phyloP scores from a whole-genome alignment of 2,329 filamentous ascomycete species.

The Fusarium torulosum region DNA sequence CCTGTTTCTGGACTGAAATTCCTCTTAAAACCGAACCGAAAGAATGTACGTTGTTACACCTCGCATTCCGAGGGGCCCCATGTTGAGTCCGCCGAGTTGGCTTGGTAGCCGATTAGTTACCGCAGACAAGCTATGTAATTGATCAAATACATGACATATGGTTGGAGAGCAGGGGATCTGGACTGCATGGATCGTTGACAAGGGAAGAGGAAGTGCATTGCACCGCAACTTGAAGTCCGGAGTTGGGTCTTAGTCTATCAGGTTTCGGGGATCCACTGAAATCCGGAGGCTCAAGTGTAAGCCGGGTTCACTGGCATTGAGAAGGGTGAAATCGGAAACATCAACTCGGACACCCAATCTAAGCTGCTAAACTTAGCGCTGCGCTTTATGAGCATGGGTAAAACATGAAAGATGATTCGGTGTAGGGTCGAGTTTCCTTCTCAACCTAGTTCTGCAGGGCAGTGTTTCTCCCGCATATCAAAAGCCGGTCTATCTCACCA shows the following conservation, averaged over 20 bases:
- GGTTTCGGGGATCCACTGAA: background rate
- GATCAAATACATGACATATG: slow-evolving; percentile 23
- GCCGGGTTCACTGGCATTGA: slow-evolving; percentile 7
- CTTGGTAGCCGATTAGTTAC: slow-evolving; percentile 66
- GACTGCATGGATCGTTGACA: slow-evolving; percentile 30
- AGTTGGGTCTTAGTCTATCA: too few species aligned
- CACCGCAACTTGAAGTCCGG: slow-evolving; percentile 42
- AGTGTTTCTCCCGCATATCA: slow-evolving; percentile 39
- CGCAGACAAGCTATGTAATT: slow-evolving; percentile 12
- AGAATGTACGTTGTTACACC: slow-evolving; percentile 74
- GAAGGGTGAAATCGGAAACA: background rate
- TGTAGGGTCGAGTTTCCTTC: background rate
- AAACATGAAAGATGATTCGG: slow-evolving; percentile 20
- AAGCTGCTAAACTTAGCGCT: background rate
- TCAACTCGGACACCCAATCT: background rate
- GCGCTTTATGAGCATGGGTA: slow-evolving; percentile 15
- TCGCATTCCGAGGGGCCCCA: slow-evolving; percentile 73
- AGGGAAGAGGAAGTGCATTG: slow-evolving; percentile 20
- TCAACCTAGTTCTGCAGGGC: background rate
- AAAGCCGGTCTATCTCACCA: slow-evolving; percentile 37
- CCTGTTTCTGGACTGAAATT: slow-evolving; percentile 64
- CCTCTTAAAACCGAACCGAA: slow-evolving; percentile 69
- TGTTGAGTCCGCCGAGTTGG: slow-evolving; percentile 72
- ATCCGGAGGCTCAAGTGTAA: too few species aligned
- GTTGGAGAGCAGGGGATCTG: slow-evolving; percentile 30